Base-by-base conservation (phyloP, 2,329 filamentous ascomycete species). In the Chaetomium olivaceum region DNA sequence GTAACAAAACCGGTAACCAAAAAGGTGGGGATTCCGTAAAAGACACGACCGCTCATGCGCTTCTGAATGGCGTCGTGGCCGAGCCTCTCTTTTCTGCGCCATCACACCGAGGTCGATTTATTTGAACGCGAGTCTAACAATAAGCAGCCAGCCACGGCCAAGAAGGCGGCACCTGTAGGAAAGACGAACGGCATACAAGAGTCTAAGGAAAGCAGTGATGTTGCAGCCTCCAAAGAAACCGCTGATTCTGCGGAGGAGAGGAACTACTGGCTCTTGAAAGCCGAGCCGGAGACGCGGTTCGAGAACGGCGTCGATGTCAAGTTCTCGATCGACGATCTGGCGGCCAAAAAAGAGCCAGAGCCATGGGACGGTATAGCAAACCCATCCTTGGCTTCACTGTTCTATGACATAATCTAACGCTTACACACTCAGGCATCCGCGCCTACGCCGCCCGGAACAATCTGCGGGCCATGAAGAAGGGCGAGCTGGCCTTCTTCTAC, bases 401-500 rank as follows among this genome's bases (percentile, higher is more conserved):
- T 16, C 1, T 9, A 27, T 14, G n/a, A 29, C 51, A 29, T 25
- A 14, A 16, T 31, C 27, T 56, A 27, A 43, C 23, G 1, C 9
- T 16, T 3, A 31, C 7, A 12, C 27, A 31, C 7, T 8, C 27
- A 83, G 81, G 82, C 0, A 84, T 85, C 63, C 75, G 82, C 55
- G 77, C 79, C n/a, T 85, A 84, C 67, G 77, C 79, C 78, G 94
- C 94, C 7, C 87, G 92, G 29, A 98, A 97, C 74, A 92, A 97
- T 75, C 89, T 99, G 79, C 87, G 91, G 33, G 86, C 88, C 9
- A 99, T 99, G 95, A 93, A 91, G 72, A 88, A 89, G 63, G 93
- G 93, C 59, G 95, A 99, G 74, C 83, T 93, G 36, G 93, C 93
- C 29, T 98, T 99, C 80, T 98, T 99, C 80, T 98, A 98, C 76